These are phyloP conservation scores for Mycena pura DNA, from an alignment of 768 basidiomycete species.

Conservation along the genomic window DNA sequence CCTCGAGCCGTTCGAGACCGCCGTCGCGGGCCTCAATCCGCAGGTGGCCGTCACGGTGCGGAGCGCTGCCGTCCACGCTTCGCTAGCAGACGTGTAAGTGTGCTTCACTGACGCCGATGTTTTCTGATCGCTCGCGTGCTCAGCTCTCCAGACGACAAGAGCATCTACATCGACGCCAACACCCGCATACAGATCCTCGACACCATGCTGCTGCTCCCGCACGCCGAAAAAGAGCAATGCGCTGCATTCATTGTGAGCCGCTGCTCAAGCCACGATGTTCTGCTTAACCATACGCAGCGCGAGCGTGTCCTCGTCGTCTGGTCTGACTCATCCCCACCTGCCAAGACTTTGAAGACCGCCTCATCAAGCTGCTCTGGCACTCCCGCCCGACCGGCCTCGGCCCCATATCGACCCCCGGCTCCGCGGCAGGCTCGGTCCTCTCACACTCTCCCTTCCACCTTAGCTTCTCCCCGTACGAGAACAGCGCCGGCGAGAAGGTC, in stretches of 20 bases:
- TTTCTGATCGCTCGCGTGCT: neutral
- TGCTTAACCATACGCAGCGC: too few species aligned
- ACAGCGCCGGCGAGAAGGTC: conserved; percentile 4
- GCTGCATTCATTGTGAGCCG: conserved; percentile 82
- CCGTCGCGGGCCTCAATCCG: conserved; percentile 76
- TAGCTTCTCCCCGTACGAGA: too few species aligned
- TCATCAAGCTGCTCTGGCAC: conserved; percentile 85
- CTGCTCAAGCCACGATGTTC: neutral
- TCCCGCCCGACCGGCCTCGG: conserved; percentile 46
- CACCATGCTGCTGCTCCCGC: conserved; percentile 76
- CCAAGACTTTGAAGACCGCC: conserved; percentile 75
- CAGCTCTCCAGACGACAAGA: conserved; percentile 62
- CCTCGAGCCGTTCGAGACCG: conserved; percentile 77
- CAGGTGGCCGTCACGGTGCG: conserved; percentile 85
- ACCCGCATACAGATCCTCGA: conserved; percentile 88
- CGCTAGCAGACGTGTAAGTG: conserved; percentile 67
- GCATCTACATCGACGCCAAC: conserved; percentile 77
- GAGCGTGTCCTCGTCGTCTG: conserved; percentile 87
- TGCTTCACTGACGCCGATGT: conserved; percentile 47
- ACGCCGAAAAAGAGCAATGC: conserved; percentile 85
- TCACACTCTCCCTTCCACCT: conserved; percentile 35
- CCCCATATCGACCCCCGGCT: conserved; percentile 30
- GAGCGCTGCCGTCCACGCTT: conserved; percentile 81
- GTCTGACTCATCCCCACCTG: conserved; percentile 82
- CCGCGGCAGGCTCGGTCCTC: conserved; percentile 30